Percentiles rank a stretch among this genome's conserved stretches.
phyloP scores from a whole-genome alignment of 2,329 filamentous ascomycete species.

The Myotisia sp. region DNA sequence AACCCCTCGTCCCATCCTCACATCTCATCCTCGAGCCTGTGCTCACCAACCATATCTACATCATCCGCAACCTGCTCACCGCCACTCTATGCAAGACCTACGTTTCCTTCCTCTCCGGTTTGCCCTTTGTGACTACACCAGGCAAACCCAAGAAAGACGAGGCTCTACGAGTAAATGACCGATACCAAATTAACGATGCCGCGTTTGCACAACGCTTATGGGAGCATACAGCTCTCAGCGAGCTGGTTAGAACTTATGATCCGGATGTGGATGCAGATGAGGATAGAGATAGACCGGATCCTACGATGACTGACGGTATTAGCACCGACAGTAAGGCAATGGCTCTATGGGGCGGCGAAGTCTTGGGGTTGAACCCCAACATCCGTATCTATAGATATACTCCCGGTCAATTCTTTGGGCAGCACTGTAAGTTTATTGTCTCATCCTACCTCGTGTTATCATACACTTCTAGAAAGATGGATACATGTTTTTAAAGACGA shows the following conservation, averaged over 20 bases:
- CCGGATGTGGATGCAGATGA: conserved; percentile 18
- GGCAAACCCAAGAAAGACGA: conserved; percentile 65
- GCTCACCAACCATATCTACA: conserved; percentile 53
- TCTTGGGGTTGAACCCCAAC: conserved; percentile 73
- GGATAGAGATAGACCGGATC: conserved; percentile 13
- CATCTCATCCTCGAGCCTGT: conserved; percentile 48
- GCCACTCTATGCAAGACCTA: conserved; percentile 61
- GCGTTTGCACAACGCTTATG: conserved; percentile 62
- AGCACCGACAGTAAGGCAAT: too few relatives aligned
- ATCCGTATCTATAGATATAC: conserved; percentile 81
- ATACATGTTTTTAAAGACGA: conserved; percentile 50
- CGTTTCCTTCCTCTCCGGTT: conserved; percentile 53
- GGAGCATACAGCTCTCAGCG: conserved; percentile 59
- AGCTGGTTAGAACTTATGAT: conserved; percentile 34
- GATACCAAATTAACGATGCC: conserved; percentile 67
- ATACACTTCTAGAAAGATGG: not conserved
- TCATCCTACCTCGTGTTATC: conserved; percentile 2
- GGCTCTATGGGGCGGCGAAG: conserved; percentile 68
- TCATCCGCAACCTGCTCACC: conserved; percentile 62
- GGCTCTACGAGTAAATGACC: conserved; percentile 74
- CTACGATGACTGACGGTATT: not conserved
- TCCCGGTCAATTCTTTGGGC: conserved; percentile 78
- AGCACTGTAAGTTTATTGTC: conserved; percentile 55
- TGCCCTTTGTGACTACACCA: conserved; percentile 65
- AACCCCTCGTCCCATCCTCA: conserved; percentile 50